A percentile compares a stretch with the other conserved stretches of the same genome.
Evolutionary conservation across 73 alveolate genomes (phyloP).

Genomic region (Paramecium pentaurelia): DNA sequence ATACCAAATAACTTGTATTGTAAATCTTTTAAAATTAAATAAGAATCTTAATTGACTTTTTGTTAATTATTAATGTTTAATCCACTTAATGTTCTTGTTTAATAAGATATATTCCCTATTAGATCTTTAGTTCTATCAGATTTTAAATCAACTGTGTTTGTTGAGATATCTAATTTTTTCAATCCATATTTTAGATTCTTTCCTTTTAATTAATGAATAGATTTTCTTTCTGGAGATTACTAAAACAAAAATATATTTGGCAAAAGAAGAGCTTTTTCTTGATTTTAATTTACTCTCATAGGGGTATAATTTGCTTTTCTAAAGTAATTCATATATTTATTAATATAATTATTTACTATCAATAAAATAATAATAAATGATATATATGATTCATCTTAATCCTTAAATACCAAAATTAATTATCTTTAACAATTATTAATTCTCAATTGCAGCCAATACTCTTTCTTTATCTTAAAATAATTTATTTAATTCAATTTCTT

Average conservation of each 20-base stretch:
- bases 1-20: slow-evolving; percentile 14
- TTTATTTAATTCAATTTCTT: not conserved
- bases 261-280: not conserved
- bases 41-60: not conserved
- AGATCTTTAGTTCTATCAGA: not conserved
- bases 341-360: not conserved
- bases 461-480: slow-evolving; percentile 13
- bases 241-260: not conserved
- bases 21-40: not conserved
- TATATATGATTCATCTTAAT: not conserved
- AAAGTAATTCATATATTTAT: not conserved
- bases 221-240: not conserved
- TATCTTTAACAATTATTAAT: not conserved
- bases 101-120: not conserved
- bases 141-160: not conserved
- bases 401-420: slow-evolving; percentile 8
- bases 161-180: not conserved
- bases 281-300: not conserved
- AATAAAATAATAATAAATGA: not conserved
- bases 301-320: not conserved
- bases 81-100: not conserved
- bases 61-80: not conserved
- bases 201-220: not conserved
- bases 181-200: not conserved
- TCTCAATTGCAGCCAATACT: slow-evolving; percentile 1